A percentile compares a stretch with the other conserved stretches of the same genome.
phyloP scores from a whole-genome alignment of 805 yeast species.

The Wickerhamiella slavikovae region DNA sequence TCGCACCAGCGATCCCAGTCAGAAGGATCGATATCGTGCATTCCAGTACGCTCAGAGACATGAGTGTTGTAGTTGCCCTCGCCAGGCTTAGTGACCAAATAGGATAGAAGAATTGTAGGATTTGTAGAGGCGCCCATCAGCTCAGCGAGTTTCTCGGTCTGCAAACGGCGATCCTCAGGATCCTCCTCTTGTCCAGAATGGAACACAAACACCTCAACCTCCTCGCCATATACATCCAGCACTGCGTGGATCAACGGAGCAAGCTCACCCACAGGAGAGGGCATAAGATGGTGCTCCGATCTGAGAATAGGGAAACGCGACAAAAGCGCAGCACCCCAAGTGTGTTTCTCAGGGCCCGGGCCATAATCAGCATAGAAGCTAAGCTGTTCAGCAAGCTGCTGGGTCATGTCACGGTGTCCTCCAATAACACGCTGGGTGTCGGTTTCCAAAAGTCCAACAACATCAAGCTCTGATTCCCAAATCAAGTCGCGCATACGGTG shows the following conservation, averaged over 20 bases:
- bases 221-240: slow-evolving; percentile 68
- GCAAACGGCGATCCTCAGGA: slow-evolving; percentile 76
- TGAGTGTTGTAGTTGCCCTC: slow-evolving; percentile 84
- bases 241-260: slow-evolving; percentile 98
- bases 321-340: slow-evolving; percentile 90
- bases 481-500: slow-evolving; percentile 71
- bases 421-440: slow-evolving; percentile 88
- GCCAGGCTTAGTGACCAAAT: slow-evolving; percentile 70
- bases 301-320: slow-evolving; percentile 86
- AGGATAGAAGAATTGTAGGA: slow-evolving; percentile 76
- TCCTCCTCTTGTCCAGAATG: slow-evolving; percentile 98
- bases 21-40: slow-evolving; percentile 81
- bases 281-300: slow-evolving; percentile 78
- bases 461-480: slow-evolving; percentile 71
- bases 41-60: slow-evolving; percentile 63
- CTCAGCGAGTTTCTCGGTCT: slow-evolving; percentile 51
- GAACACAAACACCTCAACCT: slow-evolving; percentile 86
- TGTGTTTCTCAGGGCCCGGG: slow-evolving; percentile 94
- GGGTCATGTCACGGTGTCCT: slow-evolving; percentile 90
- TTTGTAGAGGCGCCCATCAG: slow-evolving; percentile 66
- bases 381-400: slow-evolving; percentile 73
- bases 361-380: slow-evolving; percentile 94
- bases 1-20: slow-evolving; percentile 95
- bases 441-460: slow-evolving; percentile 75
- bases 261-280: slow-evolving; percentile 93